Conservation (phyloP, 768 basidiomycete species). For the Mycena rosella region DNA sequence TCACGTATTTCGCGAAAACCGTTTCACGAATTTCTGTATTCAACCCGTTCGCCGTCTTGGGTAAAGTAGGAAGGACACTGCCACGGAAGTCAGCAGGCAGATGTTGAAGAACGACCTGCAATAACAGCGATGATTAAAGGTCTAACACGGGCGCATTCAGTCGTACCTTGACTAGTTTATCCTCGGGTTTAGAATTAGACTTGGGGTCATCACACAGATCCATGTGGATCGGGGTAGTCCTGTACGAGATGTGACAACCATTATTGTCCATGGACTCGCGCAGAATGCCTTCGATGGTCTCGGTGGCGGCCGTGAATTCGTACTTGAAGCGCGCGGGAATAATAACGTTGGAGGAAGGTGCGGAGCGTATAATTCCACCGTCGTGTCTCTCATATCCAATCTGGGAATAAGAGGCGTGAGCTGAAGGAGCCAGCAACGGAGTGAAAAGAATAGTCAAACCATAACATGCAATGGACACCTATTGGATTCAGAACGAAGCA, state of each 20-base stretch:
- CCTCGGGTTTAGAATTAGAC: no score
- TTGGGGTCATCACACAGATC: not conserved
- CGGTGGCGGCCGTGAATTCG: slow-evolving; percentile 12
- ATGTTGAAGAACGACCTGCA: slow-evolving; percentile 12
- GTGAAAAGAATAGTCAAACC: not conserved
- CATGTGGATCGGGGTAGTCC: not conserved
- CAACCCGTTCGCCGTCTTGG: not conserved
- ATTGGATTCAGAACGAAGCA: no score
- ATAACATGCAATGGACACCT: slow-evolving; percentile 22
- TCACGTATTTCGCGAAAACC: slow-evolving; percentile 48
- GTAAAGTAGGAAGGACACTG: no score
- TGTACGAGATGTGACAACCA: not conserved
- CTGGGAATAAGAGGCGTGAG: not conserved
- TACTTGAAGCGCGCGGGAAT: slow-evolving; percentile 17
- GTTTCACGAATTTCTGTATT: slow-evolving; percentile 40
- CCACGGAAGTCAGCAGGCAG: not conserved
- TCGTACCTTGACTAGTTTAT: no score
- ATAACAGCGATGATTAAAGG: no score
- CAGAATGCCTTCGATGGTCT: slow-evolving; percentile 18
- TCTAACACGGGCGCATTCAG: no score
- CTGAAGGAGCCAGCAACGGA: not conserved
- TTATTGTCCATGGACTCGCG: slow-evolving; percentile 1
- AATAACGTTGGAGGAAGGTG: slow-evolving; percentile 11
- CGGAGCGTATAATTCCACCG: slow-evolving; percentile 13
- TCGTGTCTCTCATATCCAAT: slow-evolving; percentile 10